These are phyloP conservation scores for Gloeopeniophorella convolvens DNA, from an alignment of 768 basidiomycete genomes.

Conservation along the genomic window DNA sequence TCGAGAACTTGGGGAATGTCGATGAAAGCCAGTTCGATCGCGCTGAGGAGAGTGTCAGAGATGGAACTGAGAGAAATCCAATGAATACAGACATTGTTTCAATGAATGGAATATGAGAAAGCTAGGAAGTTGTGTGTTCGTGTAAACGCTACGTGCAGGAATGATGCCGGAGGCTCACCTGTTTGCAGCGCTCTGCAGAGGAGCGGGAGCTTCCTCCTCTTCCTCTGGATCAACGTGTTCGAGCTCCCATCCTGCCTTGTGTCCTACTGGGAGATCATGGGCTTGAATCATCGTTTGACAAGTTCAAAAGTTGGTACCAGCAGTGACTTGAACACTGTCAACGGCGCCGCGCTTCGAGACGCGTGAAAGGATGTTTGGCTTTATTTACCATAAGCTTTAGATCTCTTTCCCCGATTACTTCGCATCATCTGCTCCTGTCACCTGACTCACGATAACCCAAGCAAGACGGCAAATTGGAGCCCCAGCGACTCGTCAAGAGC, in stretches of 20 bases:
- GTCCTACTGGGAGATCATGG: constrained; percentile 48
- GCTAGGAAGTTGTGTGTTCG: no score
- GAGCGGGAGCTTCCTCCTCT: constrained; percentile 22
- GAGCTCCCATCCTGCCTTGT: constrained; percentile 55
- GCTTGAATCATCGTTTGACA: constrained; percentile 1
- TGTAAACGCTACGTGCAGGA: not conserved
- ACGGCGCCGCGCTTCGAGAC: no score
- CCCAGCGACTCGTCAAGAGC: no score
- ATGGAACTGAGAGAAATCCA: constrained; percentile 11
- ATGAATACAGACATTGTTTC: constrained; percentile 50
- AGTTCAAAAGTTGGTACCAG: no score
- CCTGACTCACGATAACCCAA: no score
- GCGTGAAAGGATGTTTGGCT: no score
- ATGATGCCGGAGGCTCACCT: constrained; percentile 38
- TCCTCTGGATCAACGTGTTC: constrained; percentile 37
- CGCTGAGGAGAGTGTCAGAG: constrained; percentile 36
- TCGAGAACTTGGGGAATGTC: constrained; percentile 67
- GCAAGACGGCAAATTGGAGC: no score
- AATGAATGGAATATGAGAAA: constrained; percentile 59
- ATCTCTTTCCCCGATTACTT: not conserved
- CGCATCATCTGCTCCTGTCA: no score
- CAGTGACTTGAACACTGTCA: no score
- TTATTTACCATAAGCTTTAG: not conserved
- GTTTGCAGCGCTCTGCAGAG: constrained; percentile 45
- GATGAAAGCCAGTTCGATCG: constrained; percentile 62